Evolutionary conservation across 192 early-diverging fungal species (phyloP), one percentile per base, ranked within the genome.

Genomic region (Chytriomyces sp.): DNA sequence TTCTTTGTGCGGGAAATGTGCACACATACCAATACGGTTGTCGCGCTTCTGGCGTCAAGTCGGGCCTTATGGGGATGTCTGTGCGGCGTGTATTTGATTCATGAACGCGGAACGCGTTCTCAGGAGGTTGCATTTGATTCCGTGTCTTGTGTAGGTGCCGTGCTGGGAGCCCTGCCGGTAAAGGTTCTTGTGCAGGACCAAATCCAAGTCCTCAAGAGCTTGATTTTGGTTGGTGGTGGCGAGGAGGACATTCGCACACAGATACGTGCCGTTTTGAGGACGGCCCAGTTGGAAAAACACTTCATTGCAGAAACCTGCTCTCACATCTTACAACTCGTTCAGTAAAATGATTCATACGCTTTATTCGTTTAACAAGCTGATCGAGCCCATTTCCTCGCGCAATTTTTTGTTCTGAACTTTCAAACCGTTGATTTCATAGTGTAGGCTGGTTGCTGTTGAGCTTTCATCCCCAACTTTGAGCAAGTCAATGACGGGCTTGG

Each of bases 381-480:
- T 49, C 44, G 44, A 0, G 1, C 22, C 44, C 44, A 49, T n/a
- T 22, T 49, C 89, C 33, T 88, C 90, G 28, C 66, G 64, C 66
- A 91, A 72, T 58, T 83, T 76, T 30, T 81, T 78, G 63, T 90
- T 89, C 36, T 83, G 74, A 52, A 89, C 62, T 33, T 83, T 74
- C 26, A 91, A 64, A 61, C 85, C 82, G 76, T 91, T 90, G 31
- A 89, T 65, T 74, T 90, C 87, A 68, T 84, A 89, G 70, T 89
- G 88, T 80, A 90, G 78, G 26, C 76, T 78, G 26, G 88, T 89
- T 33, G 77, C 73, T 25, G 83, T 31, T 74, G 64, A n/a, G 57
- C 33, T 52, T 76, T 78, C n/a, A 76, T 72, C 41, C 74, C 60
- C 59, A 56, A 49, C 44, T 22, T 49, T 49, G 44, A 49, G 52